Base-by-base conservation (phyloP, 768 basidiomycete species). In the Amanita polypyramis region DNA sequence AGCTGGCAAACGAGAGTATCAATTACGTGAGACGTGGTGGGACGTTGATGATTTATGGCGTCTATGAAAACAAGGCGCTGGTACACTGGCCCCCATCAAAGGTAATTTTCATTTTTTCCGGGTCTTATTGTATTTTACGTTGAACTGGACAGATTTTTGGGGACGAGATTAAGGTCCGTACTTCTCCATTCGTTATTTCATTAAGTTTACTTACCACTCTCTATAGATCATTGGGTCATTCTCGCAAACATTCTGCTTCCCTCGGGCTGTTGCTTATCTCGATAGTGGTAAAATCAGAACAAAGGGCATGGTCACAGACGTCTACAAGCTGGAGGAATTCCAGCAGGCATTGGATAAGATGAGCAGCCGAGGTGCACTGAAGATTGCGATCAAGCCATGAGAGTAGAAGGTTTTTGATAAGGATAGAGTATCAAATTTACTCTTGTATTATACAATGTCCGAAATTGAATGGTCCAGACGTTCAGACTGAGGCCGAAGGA, bases 231-330 rank as follows among this genome's bases (percentile, higher is more conserved):
- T 92, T 51, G 89, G 90, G 10, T 93, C 90, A 0, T 93, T 92
- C 70, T 85, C 90, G 7, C 91, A 93, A 55, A 82, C 82, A 0
- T 82, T 71, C 66, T 92, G 90, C 64, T 93, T 95, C 82, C 88
- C 90, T 37, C 81, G 91, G 4, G 89, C 91, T 2, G 79, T 95
- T 30, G 85, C 81, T 10, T 93, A 93, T 62, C 78, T 95, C 15
- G 91, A 95, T 56, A 78, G 79, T 53, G 86, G 87, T 5, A 92
- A 90, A 67, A 70, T 93, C 57, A 83, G 72, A 47, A 76, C 85
- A 19, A 81, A 83, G 61, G 86, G 85, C n/a, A 85, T 90, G 65
- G 66, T 87, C 21, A 72, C 81, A 5, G 76, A 85, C 56, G 60
- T 77, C 11, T 86, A 75, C 65, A 77, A 76, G 54, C 62, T 87